Conservation (phyloP, 2,329 filamentous ascomycete species). For the Onygenales sp. region DNA sequence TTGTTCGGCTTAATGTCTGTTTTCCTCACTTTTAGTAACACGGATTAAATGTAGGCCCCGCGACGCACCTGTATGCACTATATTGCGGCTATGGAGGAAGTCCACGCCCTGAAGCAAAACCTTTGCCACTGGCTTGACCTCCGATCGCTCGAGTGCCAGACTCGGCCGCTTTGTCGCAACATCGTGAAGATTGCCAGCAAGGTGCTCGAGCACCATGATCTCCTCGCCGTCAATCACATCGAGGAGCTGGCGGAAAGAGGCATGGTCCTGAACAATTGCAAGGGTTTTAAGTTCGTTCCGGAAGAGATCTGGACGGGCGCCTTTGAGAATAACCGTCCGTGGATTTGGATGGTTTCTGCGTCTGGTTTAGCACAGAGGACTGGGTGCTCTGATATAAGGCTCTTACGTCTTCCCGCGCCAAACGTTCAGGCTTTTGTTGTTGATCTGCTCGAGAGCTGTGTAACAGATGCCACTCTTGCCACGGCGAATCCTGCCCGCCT, state of each 20-base stretch:
- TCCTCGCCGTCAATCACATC: neutral
- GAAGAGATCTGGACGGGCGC: neutral
- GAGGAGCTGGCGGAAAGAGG: neutral
- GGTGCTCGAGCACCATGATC: neutral
- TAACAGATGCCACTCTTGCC: no score
- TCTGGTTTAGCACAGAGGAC: no score
- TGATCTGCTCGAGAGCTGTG: no score
- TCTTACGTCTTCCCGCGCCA: no score
- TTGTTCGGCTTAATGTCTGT: neutral
- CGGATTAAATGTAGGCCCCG: neutral
- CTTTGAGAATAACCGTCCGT: neutral
- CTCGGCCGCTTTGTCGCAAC: neutral
- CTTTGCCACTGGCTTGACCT: neutral
- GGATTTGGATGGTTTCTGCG: no score
- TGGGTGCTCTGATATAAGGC: no score
- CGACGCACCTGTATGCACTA: neutral
- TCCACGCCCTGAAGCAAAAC: neutral
- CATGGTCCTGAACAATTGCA: neutral
- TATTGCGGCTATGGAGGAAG: neutral
- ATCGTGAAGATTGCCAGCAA: neutral
- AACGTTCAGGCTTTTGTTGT: no score
- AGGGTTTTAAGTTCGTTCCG: neutral
- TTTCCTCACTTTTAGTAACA: neutral
- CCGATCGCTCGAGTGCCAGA: neutral
- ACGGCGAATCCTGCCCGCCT: no score